Base-by-base conservation (phyloP, 2,329 filamentous ascomycete species). In the Emergomyces orientalis region DNA sequence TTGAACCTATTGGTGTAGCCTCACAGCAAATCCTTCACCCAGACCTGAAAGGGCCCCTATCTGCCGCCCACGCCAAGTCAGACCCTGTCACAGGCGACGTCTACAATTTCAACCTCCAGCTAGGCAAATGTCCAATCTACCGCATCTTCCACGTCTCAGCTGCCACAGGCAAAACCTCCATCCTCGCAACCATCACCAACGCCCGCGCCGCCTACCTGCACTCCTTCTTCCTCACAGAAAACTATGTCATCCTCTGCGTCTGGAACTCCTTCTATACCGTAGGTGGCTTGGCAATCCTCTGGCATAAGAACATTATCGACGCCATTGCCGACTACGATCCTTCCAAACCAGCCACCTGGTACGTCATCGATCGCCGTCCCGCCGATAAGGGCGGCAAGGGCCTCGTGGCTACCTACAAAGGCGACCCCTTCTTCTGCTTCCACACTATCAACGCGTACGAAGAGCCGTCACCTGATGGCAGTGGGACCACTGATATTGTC, bases 371-470 rank as follows among this genome's bases (percentile, higher is more conserved):
- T 71, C 84, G 90, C 1, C 67, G 68, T 30, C 59, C 69, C 11
- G 34, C 63, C 4, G 69, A 70, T 47, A 71, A 79, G 71, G 3
- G 74, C 79, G 82, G 80, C 3, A 79, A 80, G 57, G 89, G 90
- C 0, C 76, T 94, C 0, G 81, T 94, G 0, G 87, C 84, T 8
- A 83, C 81, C 1, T 92, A 88, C 69, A 82, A 86, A 22, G 87
- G 84, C 19, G 80, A 84, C 0, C 82, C 88, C 0, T 86, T 86
- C 56, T 95, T 92, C 78, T 87, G 85, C 74, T 95, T 95, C 73
- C 90, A 96, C 74, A 84, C 84, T 0, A 79, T 90, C 71, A 95
- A 95, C 67, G 84, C 89, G 0, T 94, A 86, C 71, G 88, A 93
- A 69, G 82, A 89, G 65, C 67, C 73, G 0, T 77, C 74, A 0